Evolutionary conservation across 2,329 filamentous ascomycete genomes (phyloP).

Genomic region (Phialophora verrucosa): DNA sequence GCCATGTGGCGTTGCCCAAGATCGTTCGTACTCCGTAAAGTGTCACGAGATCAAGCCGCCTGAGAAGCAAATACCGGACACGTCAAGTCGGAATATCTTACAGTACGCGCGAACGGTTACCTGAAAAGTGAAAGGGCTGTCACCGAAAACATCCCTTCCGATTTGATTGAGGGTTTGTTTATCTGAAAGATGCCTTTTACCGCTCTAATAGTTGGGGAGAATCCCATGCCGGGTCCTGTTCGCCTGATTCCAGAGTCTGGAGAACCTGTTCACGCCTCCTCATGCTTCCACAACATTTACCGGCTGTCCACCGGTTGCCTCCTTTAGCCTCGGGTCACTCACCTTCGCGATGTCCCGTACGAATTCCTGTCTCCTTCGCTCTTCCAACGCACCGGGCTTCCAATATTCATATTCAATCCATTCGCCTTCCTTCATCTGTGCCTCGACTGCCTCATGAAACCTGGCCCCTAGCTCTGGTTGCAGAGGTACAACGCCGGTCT

Average conservation of each 20-base stretch:
- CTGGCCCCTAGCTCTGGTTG: slow-evolving; percentile 61
- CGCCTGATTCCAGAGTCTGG: background rate
- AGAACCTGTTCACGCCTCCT: background rate
- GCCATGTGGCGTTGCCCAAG: too few relatives aligned
- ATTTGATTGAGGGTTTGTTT: background rate
- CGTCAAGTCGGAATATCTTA: background rate
- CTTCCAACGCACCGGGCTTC: slow-evolving; percentile 60
- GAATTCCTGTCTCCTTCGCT: slow-evolving; percentile 45
- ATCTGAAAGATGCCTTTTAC: background rate
- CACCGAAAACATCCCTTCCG: background rate
- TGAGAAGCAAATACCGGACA: background rate
- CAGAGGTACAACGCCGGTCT: slow-evolving; percentile 51
- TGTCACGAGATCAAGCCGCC: background rate
- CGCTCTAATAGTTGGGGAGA: background rate
- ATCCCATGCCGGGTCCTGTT: background rate
- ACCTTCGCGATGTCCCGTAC: slow-evolving; percentile 36
- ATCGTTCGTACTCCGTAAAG: too few relatives aligned
- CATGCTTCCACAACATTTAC: slow-evolving; percentile 18
- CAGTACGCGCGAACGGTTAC: background rate
- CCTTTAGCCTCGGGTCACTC: slow-evolving; percentile 34
- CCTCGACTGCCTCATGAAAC: slow-evolving; percentile 66
- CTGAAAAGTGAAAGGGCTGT: too few relatives aligned
- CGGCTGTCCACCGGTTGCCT: slow-evolving; percentile 21
- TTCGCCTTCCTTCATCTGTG: slow-evolving; percentile 68
- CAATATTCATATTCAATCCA: slow-evolving; percentile 72